Conservation (phyloP, 164 flowering plant genomes). For the Nymphaea colorata region DNA sequence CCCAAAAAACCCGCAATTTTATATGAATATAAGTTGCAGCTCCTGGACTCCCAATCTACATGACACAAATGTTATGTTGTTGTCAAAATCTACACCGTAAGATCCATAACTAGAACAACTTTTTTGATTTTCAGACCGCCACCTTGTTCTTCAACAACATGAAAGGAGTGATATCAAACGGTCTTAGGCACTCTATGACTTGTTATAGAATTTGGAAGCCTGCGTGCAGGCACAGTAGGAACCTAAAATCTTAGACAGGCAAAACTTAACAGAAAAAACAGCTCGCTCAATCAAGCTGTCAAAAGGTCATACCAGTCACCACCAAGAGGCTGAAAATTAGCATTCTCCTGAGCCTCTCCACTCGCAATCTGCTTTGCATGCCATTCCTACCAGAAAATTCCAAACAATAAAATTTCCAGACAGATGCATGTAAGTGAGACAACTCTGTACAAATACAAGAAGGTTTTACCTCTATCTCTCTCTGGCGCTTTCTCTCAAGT, state of each 20-base stretch:
- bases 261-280: neutral
- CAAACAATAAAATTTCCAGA: neutral
- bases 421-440: neutral
- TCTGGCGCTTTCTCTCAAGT: constrained; percentile 71
- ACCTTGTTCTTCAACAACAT: too few species aligned
- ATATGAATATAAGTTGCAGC: too few species aligned
- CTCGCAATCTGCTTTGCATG: constrained; percentile 75
- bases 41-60: too few species aligned
- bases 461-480: constrained; percentile 69
- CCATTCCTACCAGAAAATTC: constrained; percentile 55
- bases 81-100: too few species aligned
- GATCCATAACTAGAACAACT: too few species aligned
- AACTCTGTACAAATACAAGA: neutral
- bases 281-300: too few species aligned
- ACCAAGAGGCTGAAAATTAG: constrained; percentile 95
- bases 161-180: neutral
- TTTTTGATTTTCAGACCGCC: too few species aligned
- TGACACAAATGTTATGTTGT: too few species aligned
- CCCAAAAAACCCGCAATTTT: too few species aligned
- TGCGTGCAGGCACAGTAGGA: neutral
- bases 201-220: neutral
- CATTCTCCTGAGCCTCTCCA: constrained; percentile 91
- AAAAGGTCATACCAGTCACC: constrained; percentile 71
- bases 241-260: neutral
- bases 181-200: neutral